A percentile compares a stretch with the other conserved stretches of the same genome.
These are phyloP conservation scores for Yamadazyma atlantica DNA, from an alignment of 1,139 yeast genomes.

Conservation along the genomic window DNA sequence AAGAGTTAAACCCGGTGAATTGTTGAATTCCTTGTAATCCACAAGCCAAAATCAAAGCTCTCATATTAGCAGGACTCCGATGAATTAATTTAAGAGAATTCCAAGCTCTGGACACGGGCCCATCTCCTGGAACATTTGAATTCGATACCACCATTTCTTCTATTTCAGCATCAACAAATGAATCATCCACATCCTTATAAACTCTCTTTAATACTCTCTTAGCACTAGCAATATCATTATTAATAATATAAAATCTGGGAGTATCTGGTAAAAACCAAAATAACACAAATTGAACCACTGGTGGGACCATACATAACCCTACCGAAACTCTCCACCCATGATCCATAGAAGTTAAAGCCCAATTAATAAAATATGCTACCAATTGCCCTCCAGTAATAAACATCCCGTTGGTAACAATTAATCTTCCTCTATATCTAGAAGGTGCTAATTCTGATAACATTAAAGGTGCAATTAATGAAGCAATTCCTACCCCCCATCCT, in stretches of 20 bases:
- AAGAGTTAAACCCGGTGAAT: slow-evolving; percentile 91
- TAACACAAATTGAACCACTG: slow-evolving; percentile 70
- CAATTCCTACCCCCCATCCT: slow-evolving; percentile 96
- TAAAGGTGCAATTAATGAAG: slow-evolving; percentile 86
- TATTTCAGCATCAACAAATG: slow-evolving; percentile 56
- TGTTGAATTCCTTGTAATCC: slow-evolving; percentile 95
- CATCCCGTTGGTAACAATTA: slow-evolving; percentile 65
- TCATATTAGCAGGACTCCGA: slow-evolving; percentile 72
- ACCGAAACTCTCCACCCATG: slow-evolving; percentile 95
- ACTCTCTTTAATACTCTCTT: slow-evolving; percentile 59
- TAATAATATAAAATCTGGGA: slow-evolving; percentile 82
- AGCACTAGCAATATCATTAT: slow-evolving; percentile 65
- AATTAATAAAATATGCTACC: slow-evolving; percentile 89
- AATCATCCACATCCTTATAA: slow-evolving; percentile 56
- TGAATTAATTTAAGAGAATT: slow-evolving; percentile 70
- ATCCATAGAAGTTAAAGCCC: slow-evolving; percentile 69
- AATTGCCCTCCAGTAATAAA: slow-evolving; percentile 90
- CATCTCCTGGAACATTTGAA: slow-evolving; percentile 63
- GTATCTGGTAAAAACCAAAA: slow-evolving; percentile 93
- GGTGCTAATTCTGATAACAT: slow-evolving; percentile 94
- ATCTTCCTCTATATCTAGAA: slow-evolving; percentile 83
- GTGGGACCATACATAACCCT: slow-evolving; percentile 87
- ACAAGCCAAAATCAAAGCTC: slow-evolving; percentile 87
- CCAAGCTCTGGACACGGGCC: slow-evolving; percentile 53
- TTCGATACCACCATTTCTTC: slow-evolving; percentile 57